Conservation (phyloP, 768 basidiomycete species). For the Exidia glandulosa region DNA sequence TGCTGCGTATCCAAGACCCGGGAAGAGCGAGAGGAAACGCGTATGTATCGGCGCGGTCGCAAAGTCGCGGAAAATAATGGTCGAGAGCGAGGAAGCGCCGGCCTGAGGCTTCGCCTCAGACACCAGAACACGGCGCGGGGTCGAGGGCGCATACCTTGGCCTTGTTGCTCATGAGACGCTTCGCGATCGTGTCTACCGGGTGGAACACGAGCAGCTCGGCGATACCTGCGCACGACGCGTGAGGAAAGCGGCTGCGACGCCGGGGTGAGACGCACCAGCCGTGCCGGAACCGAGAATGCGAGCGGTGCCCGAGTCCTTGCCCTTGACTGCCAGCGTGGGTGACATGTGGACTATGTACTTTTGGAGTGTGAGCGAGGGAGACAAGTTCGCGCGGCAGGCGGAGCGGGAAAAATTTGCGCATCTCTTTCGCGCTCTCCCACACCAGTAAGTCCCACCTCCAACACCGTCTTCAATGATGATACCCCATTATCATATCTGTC, state of each 20-base stretch:
- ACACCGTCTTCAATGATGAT: conserved; percentile 21
- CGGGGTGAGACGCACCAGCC: conserved; percentile 49
- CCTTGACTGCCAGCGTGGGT: conserved; percentile 32
- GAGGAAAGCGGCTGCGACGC: background rate
- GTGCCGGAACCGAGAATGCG: conserved; percentile 86
- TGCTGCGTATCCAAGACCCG: conserved; percentile 94
- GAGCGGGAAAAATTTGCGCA: background rate
- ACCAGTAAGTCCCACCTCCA: background rate
- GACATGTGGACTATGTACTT: conserved; percentile 26
- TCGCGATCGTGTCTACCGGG: conserved; percentile 96
- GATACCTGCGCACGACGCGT: conserved; percentile 44
- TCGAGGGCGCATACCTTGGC: conserved; percentile 39
- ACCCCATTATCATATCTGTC: conserved; percentile 34
- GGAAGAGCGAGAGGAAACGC: conserved; percentile 88
- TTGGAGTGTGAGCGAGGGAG: background rate
- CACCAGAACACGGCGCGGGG: background rate
- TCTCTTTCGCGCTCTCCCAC: background rate
- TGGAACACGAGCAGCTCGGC: conserved; percentile 94
- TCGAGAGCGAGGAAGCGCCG: conserved; percentile 29
- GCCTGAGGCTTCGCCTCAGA: background rate
- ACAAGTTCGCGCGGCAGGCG: background rate
- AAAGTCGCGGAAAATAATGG: conserved; percentile 81
- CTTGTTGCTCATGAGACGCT: conserved; percentile 98
- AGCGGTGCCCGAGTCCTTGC: conserved; percentile 81
- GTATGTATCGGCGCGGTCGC: conserved; percentile 53